Base-by-base conservation (phyloP, 192 early-diverging fungal genomes). In the Podila clonocystis region DNA sequence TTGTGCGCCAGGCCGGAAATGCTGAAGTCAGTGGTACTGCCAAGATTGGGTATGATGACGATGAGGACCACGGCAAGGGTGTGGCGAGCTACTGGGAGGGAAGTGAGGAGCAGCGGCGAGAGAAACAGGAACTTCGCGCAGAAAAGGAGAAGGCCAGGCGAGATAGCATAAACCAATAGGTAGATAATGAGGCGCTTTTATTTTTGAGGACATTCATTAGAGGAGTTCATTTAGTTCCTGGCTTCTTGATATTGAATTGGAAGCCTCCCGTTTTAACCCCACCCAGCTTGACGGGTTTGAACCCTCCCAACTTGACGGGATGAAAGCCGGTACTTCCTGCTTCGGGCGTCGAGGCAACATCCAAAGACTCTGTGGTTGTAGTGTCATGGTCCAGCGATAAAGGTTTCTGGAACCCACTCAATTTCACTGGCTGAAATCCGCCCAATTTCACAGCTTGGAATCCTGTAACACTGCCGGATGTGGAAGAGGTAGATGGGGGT, bases 241-340 rank as follows among this genome's bases (percentile, higher is more conserved):
- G 77, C 15, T 68, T 72, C 61, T 73, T 80, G 28, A 80, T 41
- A 17, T 1, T 17, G 41, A 45, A 45, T 38, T 80, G 77, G 26
- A 80, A 80, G 1, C 65, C 69, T 19, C 77, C 77, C 57, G 73
- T 69, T 70, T 80, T 80, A 66, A 68, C 72, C 4, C 65, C 69
- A 28, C 77, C 77, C 41, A 80, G 68, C 71, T 80, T 80, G 70
- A 72, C 68, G 33, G 75, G 75, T 50, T 71, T 78, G 64, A 78
- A 78, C 3, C 67, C 74, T 12, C 67, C 63, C 24, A 76, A 17
- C 58, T 79, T 79, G 20, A 72, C 65, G 0, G 76, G 76, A 22
- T 79, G 76, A 36, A 79, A 79, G n/a, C 76, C 76, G n/a, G 33
- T 68, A 5, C 20, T 20, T 63, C 28, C 28, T 19, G 62, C 34